phyloP scores from a whole-genome alignment of 2,329 filamentous ascomycete genomes.

The Xylariales sp. region DNA sequence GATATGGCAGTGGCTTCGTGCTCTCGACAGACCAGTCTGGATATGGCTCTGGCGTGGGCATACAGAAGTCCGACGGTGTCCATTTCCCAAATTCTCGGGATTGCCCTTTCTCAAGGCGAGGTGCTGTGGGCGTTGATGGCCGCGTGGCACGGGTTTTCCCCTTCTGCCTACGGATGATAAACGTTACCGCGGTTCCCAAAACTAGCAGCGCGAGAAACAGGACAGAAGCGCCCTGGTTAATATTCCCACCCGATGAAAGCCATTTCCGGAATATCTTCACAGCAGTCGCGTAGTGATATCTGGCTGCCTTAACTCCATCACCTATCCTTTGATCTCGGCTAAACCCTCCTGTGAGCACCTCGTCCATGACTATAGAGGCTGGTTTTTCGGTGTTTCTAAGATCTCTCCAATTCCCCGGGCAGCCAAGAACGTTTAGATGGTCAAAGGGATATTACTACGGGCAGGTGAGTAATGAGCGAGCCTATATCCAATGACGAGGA shows the following conservation, averaged over 20 bases:
- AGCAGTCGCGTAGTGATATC: slow-evolving; percentile 32
- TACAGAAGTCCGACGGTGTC: slow-evolving; percentile 46
- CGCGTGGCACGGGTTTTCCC: slow-evolving; percentile 28
- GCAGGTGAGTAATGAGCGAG: slow-evolving; percentile 9
- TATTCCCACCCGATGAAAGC: slow-evolving; percentile 13
- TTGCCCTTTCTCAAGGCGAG: slow-evolving; percentile 45
- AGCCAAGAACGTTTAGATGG: background rate
- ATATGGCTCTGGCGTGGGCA: slow-evolving; percentile 61
- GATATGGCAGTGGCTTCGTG: slow-evolving; percentile 81
- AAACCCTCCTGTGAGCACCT: slow-evolving; percentile 30
- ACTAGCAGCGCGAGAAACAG: slow-evolving; percentile 38
- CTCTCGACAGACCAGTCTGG: slow-evolving; percentile 73
- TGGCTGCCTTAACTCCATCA: slow-evolving; percentile 28
- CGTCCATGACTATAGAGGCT: slow-evolving; percentile 23
- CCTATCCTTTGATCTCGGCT: slow-evolving; percentile 34
- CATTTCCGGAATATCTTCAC: slow-evolving; percentile 38
- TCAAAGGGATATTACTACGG: background rate
- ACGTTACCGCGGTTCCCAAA: slow-evolving; percentile 35
- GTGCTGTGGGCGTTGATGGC: slow-evolving; percentile 42
- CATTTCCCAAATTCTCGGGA: slow-evolving; percentile 47
- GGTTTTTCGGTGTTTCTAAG: background rate
- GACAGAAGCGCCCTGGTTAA: slow-evolving; percentile 30
- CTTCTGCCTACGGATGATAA: slow-evolving; percentile 38
- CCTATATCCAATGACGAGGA: slow-evolving; percentile 9
- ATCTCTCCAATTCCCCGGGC: background rate